Base-by-base conservation (phyloP, 164 flowering plant genomes). In the Vitis labrusca region DNA sequence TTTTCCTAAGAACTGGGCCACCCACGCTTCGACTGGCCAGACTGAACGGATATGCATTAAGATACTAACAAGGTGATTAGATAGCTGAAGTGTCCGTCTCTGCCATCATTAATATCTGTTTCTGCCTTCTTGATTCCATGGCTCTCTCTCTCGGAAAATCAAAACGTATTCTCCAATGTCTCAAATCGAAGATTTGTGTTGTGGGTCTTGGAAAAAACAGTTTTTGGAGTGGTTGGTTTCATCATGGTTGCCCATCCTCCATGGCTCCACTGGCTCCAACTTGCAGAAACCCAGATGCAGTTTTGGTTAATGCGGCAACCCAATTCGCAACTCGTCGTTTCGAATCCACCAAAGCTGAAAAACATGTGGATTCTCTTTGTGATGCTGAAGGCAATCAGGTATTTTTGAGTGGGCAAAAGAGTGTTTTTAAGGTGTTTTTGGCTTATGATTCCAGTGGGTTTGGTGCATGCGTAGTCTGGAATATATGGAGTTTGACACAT, bases 321-420 rank as follows among this genome's bases (percentile, higher is more conserved):
- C 78, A 51, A 73, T 82, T 71, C 68, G 11, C 50, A 10, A n/a
- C 68, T 77, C 82, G 74, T 2, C 85, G 85, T 61, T 84, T 77
- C 37, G 81, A 77, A 48, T 84, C 86, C 9, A 67, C 47, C 58
- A 71, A 64, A 73, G 82, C 86, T 0, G 74, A 69, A 16, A 70
- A 75, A 14, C 78, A 55, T 7, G 17, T 64, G 58, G 64, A 67
- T 70, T 67, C 70, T 32, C 17, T 17, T 23, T 2, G n/a, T 4
- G 56, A 67, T 50, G 73, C 14, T 59, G 74, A 64, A 44, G 79
- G 74, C 63, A 60, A 72, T 57, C 70, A 77, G 87, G 88, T 82
- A 73, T 5, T 17, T 63, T 19, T 59, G 10, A 2, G 11, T 48
- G 60, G 3, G 49, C 57, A 12, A 8, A 50, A 57, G 1, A 15